A percentile compares a stretch with the other conserved stretches of the same genome.
phyloP scores from a whole-genome alignment of 129 eudicot genomes.

The carrot (Daucus carota) region DH1_v3.0 NC_030381.2:6927001-6927500 shows the following conservation, averaged over 20 bases:
- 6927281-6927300: constrained; percentile 23
- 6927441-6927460: constrained; percentile 78
- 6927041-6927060: too few species aligned
- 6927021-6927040: too few species aligned
- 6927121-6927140: too few species aligned
- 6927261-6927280: constrained; percentile 59
- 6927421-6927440: constrained; percentile 32
- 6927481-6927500: constrained; percentile 48
- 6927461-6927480: constrained; percentile 43
- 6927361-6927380: constrained; percentile 4
- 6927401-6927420: constrained; percentile 23
- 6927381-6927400: constrained; percentile 22
- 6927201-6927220: neutral
- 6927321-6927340: constrained; percentile 9
- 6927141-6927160: too few species aligned
- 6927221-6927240: constrained; percentile 1
- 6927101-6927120: too few species aligned
- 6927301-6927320: constrained; percentile 9
- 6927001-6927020: too few species aligned
- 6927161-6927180: too few species aligned
- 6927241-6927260: constrained; percentile 4
- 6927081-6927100: too few species aligned
- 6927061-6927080: too few species aligned
- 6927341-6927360: constrained; percentile 1
- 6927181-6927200: too few species aligned